Percentiles rank a stretch among this genome's conserved stretches.
Conservation (phyloP, 495 filamentous ascomycete genomes). For the Podospora anserina region DNA sequence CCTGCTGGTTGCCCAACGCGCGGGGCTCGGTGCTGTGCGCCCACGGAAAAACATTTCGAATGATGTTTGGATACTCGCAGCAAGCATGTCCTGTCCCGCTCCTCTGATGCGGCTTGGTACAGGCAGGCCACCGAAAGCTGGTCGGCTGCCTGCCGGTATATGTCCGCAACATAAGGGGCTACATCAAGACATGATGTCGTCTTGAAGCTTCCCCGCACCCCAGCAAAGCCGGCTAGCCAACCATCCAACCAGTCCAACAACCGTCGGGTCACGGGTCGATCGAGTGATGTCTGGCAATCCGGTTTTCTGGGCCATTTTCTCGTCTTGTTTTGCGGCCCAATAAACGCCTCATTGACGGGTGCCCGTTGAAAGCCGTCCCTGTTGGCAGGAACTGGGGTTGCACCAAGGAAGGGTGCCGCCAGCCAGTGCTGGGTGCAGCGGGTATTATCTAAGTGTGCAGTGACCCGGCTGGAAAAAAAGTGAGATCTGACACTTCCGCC, state of each 20-base stretch:
- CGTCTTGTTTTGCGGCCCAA: conserved; percentile 2
- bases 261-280: conserved; percentile 13
- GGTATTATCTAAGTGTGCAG: conserved; percentile 18
- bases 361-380: conserved; percentile 22
- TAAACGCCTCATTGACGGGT: not conserved
- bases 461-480: conserved; percentile 20
- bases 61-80: not conserved
- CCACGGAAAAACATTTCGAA: not conserved
- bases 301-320: conserved; percentile 4
- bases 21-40: not conserved
- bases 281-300: conserved; percentile 14
- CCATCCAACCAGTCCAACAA: not conserved
- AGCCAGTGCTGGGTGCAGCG: conserved; percentile 14
- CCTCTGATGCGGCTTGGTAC: not conserved
- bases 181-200: not conserved
- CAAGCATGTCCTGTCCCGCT: not conserved
- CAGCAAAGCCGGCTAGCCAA: not conserved
- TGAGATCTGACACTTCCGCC: conserved; percentile 32
- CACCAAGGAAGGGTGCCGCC: conserved; percentile 14
- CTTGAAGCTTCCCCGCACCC: not conserved
- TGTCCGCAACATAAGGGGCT: not conserved
- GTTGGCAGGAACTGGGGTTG: conserved; percentile 21
- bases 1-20: not conserved
- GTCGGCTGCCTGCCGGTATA: not conserved
- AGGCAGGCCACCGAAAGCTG: not conserved